Percentiles rank a stretch among this genome's conserved stretches.
These are phyloP conservation scores for Fusarium chaquense DNA, from an alignment of 2,329 filamentous ascomycete species.

Conservation along the genomic window DNA sequence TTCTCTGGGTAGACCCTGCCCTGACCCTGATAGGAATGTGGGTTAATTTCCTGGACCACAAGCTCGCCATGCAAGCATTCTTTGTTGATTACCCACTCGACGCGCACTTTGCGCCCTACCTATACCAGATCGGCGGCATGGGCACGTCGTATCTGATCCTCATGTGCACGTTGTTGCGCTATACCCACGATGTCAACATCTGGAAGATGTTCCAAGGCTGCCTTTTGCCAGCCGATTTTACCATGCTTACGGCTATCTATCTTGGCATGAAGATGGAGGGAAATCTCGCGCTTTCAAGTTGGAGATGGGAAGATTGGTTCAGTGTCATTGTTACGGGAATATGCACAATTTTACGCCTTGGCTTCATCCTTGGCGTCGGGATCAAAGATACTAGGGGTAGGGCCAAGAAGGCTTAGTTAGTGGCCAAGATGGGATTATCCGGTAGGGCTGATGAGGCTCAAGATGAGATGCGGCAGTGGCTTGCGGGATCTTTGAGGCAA, in stretches of 20 bases:
- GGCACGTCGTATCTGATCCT: constrained; percentile 32
- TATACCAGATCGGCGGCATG: constrained; percentile 46
- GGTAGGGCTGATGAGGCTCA: constrained; percentile 16
- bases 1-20: constrained; percentile 44
- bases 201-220: constrained; percentile 41
- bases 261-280: constrained; percentile 25
- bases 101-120: constrained; percentile 28
- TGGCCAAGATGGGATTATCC: neutral
- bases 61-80: constrained; percentile 29
- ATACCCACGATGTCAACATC: constrained; percentile 40
- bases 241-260: constrained; percentile 36
- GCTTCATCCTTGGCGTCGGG: constrained; percentile 34
- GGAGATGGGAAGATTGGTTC: constrained; percentile 37
- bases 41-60: constrained; percentile 35
- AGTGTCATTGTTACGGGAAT: constrained; percentile 12
- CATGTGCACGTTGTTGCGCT: constrained; percentile 24
- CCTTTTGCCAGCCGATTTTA: constrained; percentile 39
- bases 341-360: constrained; percentile 31
- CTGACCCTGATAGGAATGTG: constrained; percentile 37
- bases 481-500: neutral
- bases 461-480: constrained; percentile 9
- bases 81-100: constrained; percentile 16
- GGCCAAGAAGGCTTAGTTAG: constrained; percentile 21
- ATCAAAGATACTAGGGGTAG: constrained; percentile 10
- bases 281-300: constrained; percentile 14